A percentile compares a stretch with the other conserved stretches of the same genome.
These are phyloP conservation scores for Wallacemonas rigidus DNA, from an alignment of 208 protist species.

Conservation along the genomic window DNA sequence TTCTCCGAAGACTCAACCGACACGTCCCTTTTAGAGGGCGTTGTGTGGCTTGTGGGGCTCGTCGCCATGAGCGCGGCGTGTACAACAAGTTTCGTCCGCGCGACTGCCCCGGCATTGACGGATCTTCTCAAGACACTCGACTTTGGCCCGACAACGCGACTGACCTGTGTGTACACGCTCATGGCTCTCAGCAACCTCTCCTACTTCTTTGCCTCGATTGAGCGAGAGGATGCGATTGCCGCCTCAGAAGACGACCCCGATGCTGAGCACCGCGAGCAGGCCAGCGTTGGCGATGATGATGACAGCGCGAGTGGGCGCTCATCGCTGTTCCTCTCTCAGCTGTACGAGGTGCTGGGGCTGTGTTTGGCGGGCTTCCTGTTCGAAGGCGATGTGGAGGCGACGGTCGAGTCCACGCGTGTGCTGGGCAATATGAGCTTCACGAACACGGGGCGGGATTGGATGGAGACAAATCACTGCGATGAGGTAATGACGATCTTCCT, in stretches of 20 bases:
- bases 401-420: conserved; percentile 75
- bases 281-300: background rate
- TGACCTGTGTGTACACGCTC: conserved; percentile 66
- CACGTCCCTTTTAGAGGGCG: conserved; percentile 45
- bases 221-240: conserved; percentile 22
- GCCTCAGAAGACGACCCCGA: background rate
- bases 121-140: conserved; percentile 52
- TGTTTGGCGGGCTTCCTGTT: conserved; percentile 69
- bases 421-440: conserved; percentile 84
- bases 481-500: conserved; percentile 81
- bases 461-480: conserved; percentile 77
- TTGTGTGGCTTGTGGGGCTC: conserved; percentile 78
- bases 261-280: background rate
- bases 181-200: conserved; percentile 87
- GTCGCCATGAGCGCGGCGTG: conserved; percentile 56
- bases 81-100: conserved; percentile 41
- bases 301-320: background rate
- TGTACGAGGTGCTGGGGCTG: conserved; percentile 58
- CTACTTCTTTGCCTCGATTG: conserved; percentile 68
- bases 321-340: conserved; percentile 26
- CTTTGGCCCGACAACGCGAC: conserved; percentile 26
- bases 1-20: conserved; percentile 15
- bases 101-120: conserved; percentile 43
- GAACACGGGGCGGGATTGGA: conserved; percentile 78
- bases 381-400: conserved; percentile 70